Percentiles rank a stretch among this genome's conserved stretches.
phyloP scores from a whole-genome alignment of 768 basidiomycete species.

The Russula sp. region DNA sequence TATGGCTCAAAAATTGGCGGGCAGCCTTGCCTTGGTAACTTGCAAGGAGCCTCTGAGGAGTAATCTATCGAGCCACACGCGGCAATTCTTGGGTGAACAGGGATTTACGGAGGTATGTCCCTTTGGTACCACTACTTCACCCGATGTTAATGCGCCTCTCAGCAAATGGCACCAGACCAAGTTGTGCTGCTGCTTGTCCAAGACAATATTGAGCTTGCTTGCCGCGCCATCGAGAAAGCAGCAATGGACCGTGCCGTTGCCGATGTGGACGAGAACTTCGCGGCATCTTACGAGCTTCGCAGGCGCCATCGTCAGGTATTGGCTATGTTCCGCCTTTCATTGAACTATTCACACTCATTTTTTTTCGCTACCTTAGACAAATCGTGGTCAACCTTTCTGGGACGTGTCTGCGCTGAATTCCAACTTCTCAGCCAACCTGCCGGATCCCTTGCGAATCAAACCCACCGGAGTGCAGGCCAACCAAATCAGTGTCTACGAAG shows the following conservation, averaged over 20 bases:
- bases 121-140: constrained; percentile 6
- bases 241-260: constrained; percentile 93
- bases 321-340: constrained; percentile 7
- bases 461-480: constrained; percentile 70
- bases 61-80: constrained; percentile 83
- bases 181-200: constrained; percentile 72
- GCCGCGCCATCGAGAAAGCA: constrained; percentile 90
- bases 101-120: constrained; percentile 76
- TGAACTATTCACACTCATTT: neutral
- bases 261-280: constrained; percentile 89
- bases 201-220: constrained; percentile 91
- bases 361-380: constrained; percentile 40
- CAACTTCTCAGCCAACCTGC: constrained; percentile 64
- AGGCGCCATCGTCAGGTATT: constrained; percentile 80
- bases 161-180: constrained; percentile 75
- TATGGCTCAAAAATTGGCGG: constrained; percentile 96
- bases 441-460: constrained; percentile 84
- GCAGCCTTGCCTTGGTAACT: constrained; percentile 91
- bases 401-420: constrained; percentile 69
- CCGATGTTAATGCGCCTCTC: constrained; percentile 10
- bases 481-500: constrained; percentile 90
- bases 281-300: constrained; percentile 71
- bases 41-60: constrained; percentile 96
- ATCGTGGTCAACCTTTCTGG: constrained; percentile 77
- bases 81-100: constrained; percentile 74